Conservation (phyloP, 257 asterid species). For the Jaltomata sinuosa region DNA sequence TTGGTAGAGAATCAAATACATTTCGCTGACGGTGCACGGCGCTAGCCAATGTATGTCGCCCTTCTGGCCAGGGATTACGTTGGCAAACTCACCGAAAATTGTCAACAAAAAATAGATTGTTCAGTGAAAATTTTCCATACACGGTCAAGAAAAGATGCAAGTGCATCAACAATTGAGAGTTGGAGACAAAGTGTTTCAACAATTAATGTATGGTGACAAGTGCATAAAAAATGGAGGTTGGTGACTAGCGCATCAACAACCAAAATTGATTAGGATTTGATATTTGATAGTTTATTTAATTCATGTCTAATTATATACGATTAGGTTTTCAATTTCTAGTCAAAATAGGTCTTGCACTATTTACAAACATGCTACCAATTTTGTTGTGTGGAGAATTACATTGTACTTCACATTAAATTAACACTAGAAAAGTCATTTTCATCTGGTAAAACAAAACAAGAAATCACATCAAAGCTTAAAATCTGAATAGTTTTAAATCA, state of each 20-base stretch:
- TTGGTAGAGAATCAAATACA: not conserved
- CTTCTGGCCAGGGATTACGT: not conserved
- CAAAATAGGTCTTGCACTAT: not conserved
- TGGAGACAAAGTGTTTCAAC: not conserved
- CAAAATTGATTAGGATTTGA: not conserved
- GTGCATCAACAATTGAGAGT: not conserved
- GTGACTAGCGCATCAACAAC: not conserved
- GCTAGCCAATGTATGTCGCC: not conserved
- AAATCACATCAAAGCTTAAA: not conserved
- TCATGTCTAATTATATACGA: not conserved
- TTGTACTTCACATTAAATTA: not conserved
- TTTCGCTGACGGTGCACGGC: too few relatives aligned
- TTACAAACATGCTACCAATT: not conserved
- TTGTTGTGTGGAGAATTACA: too few relatives aligned
- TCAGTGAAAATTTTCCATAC: not conserved
- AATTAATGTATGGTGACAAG: not conserved
- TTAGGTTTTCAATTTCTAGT: not conserved
- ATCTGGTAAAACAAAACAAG: not conserved
- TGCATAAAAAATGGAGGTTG: not conserved
- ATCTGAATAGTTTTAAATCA: not conserved
- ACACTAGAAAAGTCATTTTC: not conserved
- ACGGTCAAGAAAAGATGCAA: too few relatives aligned
- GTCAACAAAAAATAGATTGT: not conserved
- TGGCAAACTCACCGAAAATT: not conserved
- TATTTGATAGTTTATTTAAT: not conserved